Evolutionary conservation across 768 basidiomycete genomes (phyloP).

Genomic region (Lepiota venenata): DNA sequence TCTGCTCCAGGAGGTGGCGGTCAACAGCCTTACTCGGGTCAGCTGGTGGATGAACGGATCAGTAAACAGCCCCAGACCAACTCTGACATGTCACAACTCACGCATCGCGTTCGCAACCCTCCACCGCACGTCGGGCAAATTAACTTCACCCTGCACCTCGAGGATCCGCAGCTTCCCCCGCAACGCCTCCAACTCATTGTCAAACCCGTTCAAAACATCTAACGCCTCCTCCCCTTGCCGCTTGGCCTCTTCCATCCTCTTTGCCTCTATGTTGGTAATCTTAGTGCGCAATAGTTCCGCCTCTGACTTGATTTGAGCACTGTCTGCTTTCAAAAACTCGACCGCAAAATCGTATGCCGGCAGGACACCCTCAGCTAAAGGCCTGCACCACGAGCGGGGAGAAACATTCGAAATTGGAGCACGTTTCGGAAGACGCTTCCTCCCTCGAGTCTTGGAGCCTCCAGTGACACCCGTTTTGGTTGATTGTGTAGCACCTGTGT

Average conservation of each 20-base stretch:
- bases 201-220: slow-evolving; percentile 27
- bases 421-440: slow-evolving; percentile 28
- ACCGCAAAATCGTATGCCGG: slow-evolving; percentile 88
- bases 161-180: slow-evolving; percentile 53
- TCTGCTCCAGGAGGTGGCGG: slow-evolving; percentile 77
- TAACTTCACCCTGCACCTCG: slow-evolving; percentile 77
- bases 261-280: slow-evolving; percentile 22
- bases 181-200: slow-evolving; percentile 38
- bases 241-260: slow-evolving; percentile 20
- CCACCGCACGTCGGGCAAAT: slow-evolving; percentile 83
- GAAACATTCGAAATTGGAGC: slow-evolving; percentile 47
- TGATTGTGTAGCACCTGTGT: neutral
- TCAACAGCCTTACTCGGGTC: slow-evolving; percentile 69
- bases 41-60: slow-evolving; percentile 31
- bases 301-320: slow-evolving; percentile 42
- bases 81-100: slow-evolving; percentile 32
- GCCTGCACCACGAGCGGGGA: slow-evolving; percentile 63
- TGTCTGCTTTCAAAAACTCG: slow-evolving; percentile 63
- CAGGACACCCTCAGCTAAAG: slow-evolving; percentile 57
- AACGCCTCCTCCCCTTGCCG: slow-evolving; percentile 24
- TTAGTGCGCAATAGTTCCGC: slow-evolving; percentile 33
- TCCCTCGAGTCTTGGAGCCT: slow-evolving; percentile 28
- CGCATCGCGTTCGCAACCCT: slow-evolving; percentile 75
- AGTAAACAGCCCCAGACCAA: neutral
- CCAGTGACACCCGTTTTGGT: neutral